Evolutionary conservation across 179 eudicot species (phyloP), one percentile per base, ranked within the genome.

Genomic region (Silene noctiflora): DNA sequence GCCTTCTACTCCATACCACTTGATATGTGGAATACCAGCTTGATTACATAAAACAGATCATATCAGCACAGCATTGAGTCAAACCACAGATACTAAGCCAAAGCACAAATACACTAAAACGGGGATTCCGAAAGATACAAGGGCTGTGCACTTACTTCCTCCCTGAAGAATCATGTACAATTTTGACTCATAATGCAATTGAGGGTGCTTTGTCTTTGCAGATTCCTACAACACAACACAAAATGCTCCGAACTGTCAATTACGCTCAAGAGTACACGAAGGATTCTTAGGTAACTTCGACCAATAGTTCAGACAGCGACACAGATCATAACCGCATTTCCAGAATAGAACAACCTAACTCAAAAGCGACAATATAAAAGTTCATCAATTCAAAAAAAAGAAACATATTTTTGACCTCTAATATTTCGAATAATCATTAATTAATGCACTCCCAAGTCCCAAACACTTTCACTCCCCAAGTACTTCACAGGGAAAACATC

Each of bases 1-100:
- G 67, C 86, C 90, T 82, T 89, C 93, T 21, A 86, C 87, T 61
- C 93, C 93, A 82, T 75, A 88, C 93, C 93, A 89, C 80, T 89
- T 89, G 19, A 89, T 85, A 77, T 89, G 87, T 55, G 93, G 89
- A 83, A 89, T 69, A 31, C 93, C 93, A 85, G 93, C 93, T 89
- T 74, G 80, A 83, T 58, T 22, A 25, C 74, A 80, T 31, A 16
- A 46, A 16, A 21, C 7, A 67, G 20, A 71, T 63, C 4, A 74
- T 1, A 11, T 10, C 51, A 46, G 56, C 71, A 68, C 10, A 33
- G 8, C 13, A 33, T 42, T 76, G 16, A 74, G 24, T 11, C 35
- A 69, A 61, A 27, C 9, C 24, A 46, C 19, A 65, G 4, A 66
- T 72, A 55, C 48, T 1, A 44, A 44, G 27, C 19, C 56, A 44